Evolutionary conservation across 352 stramenopile species (phyloP), one percentile per base, ranked within the genome.

Genomic region (Globisporangium acanthophoron): DNA sequence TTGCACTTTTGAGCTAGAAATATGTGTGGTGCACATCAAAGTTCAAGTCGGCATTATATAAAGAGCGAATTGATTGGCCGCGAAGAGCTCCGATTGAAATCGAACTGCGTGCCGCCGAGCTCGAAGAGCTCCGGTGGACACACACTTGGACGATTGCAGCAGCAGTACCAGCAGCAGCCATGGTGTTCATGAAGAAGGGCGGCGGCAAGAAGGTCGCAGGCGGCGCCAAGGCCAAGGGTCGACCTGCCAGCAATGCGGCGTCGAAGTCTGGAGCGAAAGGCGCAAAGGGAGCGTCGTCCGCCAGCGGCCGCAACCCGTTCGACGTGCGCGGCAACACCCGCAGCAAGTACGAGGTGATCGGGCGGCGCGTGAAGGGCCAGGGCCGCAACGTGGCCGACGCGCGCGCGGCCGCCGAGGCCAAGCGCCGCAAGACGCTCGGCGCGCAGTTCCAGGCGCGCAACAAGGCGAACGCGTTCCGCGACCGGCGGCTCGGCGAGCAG

Each of bases 301-400:
- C 58, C 41, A 51, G 58, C 24, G 78, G 78, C 44, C 56, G 54
- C n/a, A 97, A 97, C 58, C 90, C 90, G 33, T 97, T 97, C 52
- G 90, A 97, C 61, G 84, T 90, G 54, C 88, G 88, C 53, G 73
- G 83, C 16, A 97, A 97, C 64, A 69, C 71, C 40, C 76, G 74
- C 39, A 88, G 88, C 61, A 97, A 97, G 67, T 89, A 96, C 71
- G 82, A 96, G 52, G 89, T 97, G 52, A 74, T 97, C 27, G 91
- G 91, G 27, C 81, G 88, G 21, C 84, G 80, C 58, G 81, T 97
- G 43, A 96, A 97, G 61, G 90, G 90, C 24, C 73, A 91, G 58
- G 82, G 79, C 27, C 87, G 90, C 41, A 95, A 97, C 68, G 90
- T 97, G 39, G 87, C 83, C 0, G 75, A 74, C 7, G 90, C 90